A percentile compares a stretch with the other conserved stretches of the same genome.
These are phyloP conservation scores for Eimeria brunetti DNA, from an alignment of 169 alveolate species.

Conservation along the genomic window DNA sequence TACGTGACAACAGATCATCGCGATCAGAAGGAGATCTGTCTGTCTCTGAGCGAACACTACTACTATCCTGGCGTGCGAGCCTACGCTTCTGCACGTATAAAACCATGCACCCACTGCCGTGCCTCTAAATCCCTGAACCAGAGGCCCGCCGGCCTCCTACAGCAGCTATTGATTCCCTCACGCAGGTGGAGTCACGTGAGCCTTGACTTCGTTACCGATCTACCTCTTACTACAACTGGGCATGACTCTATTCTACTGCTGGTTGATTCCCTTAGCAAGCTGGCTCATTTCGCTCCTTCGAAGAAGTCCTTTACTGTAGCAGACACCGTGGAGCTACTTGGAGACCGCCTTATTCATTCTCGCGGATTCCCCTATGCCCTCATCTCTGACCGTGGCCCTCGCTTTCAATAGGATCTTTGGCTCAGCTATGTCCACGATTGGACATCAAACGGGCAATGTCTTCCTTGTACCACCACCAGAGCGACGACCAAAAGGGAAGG, in stretches of 20 bases:
- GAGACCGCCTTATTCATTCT: no score
- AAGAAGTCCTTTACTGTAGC: not conserved
- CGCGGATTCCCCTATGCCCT: no score
- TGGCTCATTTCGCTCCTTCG: not conserved
- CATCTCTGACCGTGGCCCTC: no score
- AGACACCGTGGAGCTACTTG: no score
- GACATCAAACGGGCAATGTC: no score
- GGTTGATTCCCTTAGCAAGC: conserved; percentile 13
- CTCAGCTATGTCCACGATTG: no score
- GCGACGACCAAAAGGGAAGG: no score
- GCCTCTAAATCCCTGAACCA: not conserved
- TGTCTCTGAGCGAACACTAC: no score
- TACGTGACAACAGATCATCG: not conserved
- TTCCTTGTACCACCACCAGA: no score
- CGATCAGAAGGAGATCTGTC: not conserved
- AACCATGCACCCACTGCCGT: not conserved
- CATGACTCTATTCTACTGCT: not conserved
- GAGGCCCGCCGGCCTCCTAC: not conserved
- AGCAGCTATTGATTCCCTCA: not conserved
- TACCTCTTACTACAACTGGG: not conserved
- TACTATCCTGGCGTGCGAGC: not conserved
- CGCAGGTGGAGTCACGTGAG: not conserved
- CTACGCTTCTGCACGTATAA: not conserved
- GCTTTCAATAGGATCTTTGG: no score
- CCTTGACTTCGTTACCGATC: not conserved